phyloP scores from a whole-genome alignment of 257 asterid species.

The Hygrophila difformis region DNA sequence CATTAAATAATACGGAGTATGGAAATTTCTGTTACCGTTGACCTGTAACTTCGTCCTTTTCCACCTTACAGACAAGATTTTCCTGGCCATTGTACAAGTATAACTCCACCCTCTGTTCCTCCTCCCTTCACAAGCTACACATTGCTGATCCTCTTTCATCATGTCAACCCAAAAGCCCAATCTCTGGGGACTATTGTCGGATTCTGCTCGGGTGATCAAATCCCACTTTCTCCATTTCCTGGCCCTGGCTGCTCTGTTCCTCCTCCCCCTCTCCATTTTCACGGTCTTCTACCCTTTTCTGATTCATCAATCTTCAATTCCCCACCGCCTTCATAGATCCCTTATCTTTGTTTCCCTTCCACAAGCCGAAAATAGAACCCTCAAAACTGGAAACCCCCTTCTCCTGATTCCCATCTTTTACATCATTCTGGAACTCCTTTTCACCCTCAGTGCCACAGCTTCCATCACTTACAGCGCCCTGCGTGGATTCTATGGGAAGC shows the following conservation, averaged over 20 bases:
- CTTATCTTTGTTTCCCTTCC: conserved; percentile 13
- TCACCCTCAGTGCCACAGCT: conserved; percentile 34
- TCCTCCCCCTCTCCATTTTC: conserved; percentile 50
- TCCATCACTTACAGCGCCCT: conserved; percentile 51
- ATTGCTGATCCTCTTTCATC: no score
- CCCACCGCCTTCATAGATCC: conserved; percentile 18
- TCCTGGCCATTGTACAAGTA: no score
- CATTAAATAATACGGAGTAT: no score
- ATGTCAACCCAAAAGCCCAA: no score
- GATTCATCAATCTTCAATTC: conserved; percentile 17
- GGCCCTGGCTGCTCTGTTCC: conserved; percentile 50
- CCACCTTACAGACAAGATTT: no score
- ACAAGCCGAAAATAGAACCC: no score
- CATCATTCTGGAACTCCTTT: conserved; percentile 13
- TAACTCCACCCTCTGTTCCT: no score
- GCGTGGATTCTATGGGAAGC: conserved; percentile 47
- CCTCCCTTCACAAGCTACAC: no score
- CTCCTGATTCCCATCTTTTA: conserved; percentile 21
- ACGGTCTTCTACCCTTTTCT: conserved; percentile 36
- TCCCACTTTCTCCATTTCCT: conserved; percentile 60
- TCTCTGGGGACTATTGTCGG: conserved; percentile 48
- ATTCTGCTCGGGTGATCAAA: conserved; percentile 46
- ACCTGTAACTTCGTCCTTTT: no score
- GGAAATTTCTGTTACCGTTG: no score
- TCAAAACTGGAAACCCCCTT: conserved; percentile 11